A percentile compares a stretch with the other conserved stretches of the same genome.
These are phyloP conservation scores for Tricholoma saponaceum DNA, from an alignment of 768 basidiomycete species.

Conservation along the genomic window DNA sequence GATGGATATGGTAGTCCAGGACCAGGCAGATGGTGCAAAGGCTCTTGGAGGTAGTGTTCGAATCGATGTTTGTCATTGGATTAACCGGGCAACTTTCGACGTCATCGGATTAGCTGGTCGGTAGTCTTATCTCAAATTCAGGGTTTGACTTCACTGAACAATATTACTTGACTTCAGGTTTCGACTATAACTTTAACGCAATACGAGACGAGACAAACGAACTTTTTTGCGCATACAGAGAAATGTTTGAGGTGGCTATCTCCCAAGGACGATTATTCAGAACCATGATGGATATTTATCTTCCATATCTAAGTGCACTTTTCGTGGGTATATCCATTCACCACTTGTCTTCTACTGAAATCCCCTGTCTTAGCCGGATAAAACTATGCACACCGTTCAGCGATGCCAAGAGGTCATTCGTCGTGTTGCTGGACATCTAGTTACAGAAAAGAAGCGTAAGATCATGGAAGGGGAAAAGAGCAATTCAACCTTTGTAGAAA, in stretches of 20 bases:
- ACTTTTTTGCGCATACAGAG: slow-evolving; percentile 74
- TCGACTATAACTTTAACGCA: slow-evolving; percentile 84
- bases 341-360: neutral
- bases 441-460: slow-evolving; percentile 76
- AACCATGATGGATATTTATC: slow-evolving; percentile 49
- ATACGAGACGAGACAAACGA: slow-evolving; percentile 78
- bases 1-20: slow-evolving; percentile 39
- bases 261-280: slow-evolving; percentile 47
- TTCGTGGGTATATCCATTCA: slow-evolving; percentile 43
- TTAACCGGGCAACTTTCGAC: slow-evolving; percentile 84
- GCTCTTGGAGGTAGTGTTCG: slow-evolving; percentile 24
- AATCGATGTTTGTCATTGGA: slow-evolving; percentile 78
- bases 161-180: slow-evolving; percentile 42
- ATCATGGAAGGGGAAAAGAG: slow-evolving; percentile 55
- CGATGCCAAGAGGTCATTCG: slow-evolving; percentile 60
- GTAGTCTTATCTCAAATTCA: slow-evolving; percentile 6
- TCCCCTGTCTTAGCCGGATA: slow-evolving; percentile 43
- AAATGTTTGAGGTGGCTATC: slow-evolving; percentile 77
- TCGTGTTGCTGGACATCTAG: slow-evolving; percentile 67
- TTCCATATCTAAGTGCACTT: slow-evolving; percentile 48
- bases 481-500: slow-evolving; percentile 51
- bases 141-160: neutral
- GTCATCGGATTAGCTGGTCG: slow-evolving; percentile 86
- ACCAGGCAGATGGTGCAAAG: slow-evolving; percentile 22
- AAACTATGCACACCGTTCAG: slow-evolving; percentile 42